Evolutionary conservation across 148 eudicot species (phyloP).

Genomic region (Diospyros kaki): DNA sequence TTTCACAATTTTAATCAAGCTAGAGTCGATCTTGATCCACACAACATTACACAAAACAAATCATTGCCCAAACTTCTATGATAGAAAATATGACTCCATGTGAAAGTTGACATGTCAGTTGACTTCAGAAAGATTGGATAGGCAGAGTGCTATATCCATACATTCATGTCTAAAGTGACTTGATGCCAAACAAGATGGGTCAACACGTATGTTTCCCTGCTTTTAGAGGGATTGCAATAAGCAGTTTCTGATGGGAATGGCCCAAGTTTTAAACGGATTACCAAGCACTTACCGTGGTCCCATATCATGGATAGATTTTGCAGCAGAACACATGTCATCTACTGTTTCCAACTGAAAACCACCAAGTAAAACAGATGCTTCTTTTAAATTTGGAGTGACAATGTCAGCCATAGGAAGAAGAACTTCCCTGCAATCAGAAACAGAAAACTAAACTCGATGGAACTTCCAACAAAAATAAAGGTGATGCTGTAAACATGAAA

Average conservation of each 20-base stretch:
- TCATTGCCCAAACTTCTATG: not conserved
- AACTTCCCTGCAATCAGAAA: conserved; percentile 47
- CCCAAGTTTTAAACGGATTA: not conserved
- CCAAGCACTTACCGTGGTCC: conserved; percentile 66
- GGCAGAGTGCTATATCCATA: not conserved
- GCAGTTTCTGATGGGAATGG: not conserved
- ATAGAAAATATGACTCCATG: not conserved
- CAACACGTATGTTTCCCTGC: not conserved
- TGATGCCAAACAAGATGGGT: not conserved
- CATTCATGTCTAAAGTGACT: not conserved
- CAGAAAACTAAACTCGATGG: conserved; percentile 4
- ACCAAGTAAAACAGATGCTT: conserved; percentile 83
- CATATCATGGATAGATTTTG: conserved; percentile 70
- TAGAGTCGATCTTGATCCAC: too few relatives aligned
- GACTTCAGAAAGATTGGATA: not conserved
- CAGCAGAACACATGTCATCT: conserved; percentile 84
- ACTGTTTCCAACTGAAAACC: conserved; percentile 61
- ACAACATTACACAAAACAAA: not conserved
- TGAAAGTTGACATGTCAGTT: not conserved
- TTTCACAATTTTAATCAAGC: too few relatives aligned
- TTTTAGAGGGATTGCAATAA: too few relatives aligned
- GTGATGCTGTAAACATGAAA: not conserved
- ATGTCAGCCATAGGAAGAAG: conserved; percentile 80
- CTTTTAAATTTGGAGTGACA: conserved; percentile 87
- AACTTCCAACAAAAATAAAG: not conserved